Percentiles rank a stretch among this genome's conserved stretches.
Conservation (phyloP, 805 yeast genomes). For the Tetrapisispora pingtungensis region DNA sequence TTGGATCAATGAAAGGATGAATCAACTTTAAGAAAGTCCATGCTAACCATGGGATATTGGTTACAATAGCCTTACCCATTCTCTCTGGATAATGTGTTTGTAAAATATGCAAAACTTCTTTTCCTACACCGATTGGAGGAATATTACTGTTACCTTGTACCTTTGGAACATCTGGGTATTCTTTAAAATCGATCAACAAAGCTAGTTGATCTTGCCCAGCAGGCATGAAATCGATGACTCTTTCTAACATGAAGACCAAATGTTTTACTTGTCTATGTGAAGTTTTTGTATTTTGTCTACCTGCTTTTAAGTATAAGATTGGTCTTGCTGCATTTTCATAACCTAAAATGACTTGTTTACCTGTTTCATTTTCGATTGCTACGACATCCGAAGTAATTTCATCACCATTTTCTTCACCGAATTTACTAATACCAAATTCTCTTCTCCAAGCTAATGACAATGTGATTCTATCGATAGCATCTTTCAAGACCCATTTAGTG, state of each 20-base stretch:
- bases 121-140: slow-evolving; percentile 83
- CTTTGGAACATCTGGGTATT: slow-evolving; percentile 48
- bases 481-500: slow-evolving; percentile 73
- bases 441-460: slow-evolving; percentile 87
- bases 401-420: slow-evolving; percentile 38
- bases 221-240: slow-evolving; percentile 92
- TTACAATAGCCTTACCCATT: slow-evolving; percentile 81
- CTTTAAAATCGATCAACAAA: slow-evolving; percentile 82
- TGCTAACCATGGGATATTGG: slow-evolving; percentile 89
- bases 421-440: slow-evolving; percentile 61
- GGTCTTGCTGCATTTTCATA: slow-evolving; percentile 87
- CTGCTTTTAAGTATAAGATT: slow-evolving; percentile 84
- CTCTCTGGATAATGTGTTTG: slow-evolving; percentile 98
- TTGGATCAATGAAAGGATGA: slow-evolving; percentile 92
- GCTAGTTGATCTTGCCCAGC: slow-evolving; percentile 93
- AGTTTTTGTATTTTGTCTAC: slow-evolving; percentile 90
- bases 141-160: slow-evolving; percentile 51
- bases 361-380: slow-evolving; percentile 70
- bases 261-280: slow-evolving; percentile 92
- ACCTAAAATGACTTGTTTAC: slow-evolving; percentile 87
- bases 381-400: slow-evolving; percentile 45
- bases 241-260: slow-evolving; percentile 82
- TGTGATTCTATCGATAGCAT: slow-evolving; percentile 64
- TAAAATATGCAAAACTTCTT: slow-evolving; percentile 83
- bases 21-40: slow-evolving; percentile 87